A percentile compares a stretch with the other conserved stretches of the same genome.
Conservation (phyloP, 306 rosid genomes). For the cucumber (Cucumis sativus) region DNA sequence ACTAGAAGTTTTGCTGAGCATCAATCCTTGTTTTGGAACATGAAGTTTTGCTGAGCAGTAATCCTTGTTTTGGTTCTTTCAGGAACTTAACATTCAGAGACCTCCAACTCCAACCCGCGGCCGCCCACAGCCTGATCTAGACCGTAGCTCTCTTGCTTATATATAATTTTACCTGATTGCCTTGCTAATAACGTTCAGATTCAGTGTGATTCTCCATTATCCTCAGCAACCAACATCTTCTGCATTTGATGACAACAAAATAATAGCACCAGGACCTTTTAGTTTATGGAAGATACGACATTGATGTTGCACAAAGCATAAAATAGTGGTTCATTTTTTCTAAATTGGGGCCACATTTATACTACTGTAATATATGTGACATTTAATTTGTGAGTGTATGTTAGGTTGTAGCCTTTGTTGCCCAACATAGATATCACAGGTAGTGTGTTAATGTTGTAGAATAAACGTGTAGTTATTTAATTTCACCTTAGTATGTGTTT, state of each 20-base stretch:
- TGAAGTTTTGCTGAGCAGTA: background rate
- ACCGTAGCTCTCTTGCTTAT: slow-evolving; percentile 93
- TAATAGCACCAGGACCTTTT: background rate
- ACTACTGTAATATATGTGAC: background rate
- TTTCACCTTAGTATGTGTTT: background rate
- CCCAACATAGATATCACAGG: background rate
- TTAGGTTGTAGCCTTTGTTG: background rate
- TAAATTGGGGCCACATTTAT: background rate
- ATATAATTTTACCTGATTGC: slow-evolving; percentile 30
- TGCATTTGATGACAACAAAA: background rate
- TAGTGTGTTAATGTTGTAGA: background rate
- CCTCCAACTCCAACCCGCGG: slow-evolving; percentile 99
- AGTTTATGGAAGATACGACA: background rate
- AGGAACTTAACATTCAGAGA: slow-evolving; percentile 97
- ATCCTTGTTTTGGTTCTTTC: background rate
- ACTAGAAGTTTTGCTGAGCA: background rate
- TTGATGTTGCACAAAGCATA: background rate
- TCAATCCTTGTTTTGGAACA: background rate
- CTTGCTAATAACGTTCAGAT: background rate
- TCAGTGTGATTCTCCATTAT: background rate
- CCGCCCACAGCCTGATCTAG: slow-evolving; percentile 95
- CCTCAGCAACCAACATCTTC: background rate
- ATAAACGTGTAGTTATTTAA: background rate
- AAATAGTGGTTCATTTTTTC: background rate
- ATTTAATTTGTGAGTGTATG: background rate